Evolutionary conservation across 768 basidiomycete species (phyloP).

Genomic region (Gymnopilus junonius): DNA sequence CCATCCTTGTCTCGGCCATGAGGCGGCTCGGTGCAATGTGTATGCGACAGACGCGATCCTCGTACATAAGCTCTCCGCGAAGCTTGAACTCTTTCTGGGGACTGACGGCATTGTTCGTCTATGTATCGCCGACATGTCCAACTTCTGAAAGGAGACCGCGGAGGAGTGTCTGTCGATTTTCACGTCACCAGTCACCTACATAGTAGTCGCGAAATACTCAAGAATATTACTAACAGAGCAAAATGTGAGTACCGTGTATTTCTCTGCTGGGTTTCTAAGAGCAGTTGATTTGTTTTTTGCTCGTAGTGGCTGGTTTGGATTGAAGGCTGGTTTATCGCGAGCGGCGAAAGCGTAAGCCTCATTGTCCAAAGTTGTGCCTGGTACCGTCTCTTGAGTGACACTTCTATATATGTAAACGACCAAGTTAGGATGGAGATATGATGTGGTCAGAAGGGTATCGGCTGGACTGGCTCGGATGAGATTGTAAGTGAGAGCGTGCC

Average conservation of each 20-base stretch:
- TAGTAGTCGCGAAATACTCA: no score
- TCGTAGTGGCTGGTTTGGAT: no score
- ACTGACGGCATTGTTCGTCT: background rate
- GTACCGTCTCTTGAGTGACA: background rate
- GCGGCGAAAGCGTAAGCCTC: no score
- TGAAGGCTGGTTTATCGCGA: no score
- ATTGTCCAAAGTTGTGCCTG: background rate
- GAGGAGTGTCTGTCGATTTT: background rate
- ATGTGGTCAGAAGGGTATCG: background rate
- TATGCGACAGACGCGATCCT: background rate
- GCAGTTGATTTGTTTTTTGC: background rate
- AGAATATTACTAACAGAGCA: background rate
- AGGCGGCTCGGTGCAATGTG: background rate
- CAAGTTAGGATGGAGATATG: background rate
- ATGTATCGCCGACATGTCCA: background rate
- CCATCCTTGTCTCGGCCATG: background rate
- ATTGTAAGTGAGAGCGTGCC: background rate
- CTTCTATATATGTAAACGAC: background rate
- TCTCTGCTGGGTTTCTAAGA: background rate
- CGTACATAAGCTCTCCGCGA: background rate
- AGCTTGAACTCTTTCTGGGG: background rate
- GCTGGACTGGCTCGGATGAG: background rate
- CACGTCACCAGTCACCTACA: no score
- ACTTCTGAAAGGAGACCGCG: background rate
- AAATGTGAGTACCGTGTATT: background rate